Evolutionary conservation across 2,329 filamentous ascomycete genomes (phyloP).

Genomic region (Aspergillus tubingensis): DNA sequence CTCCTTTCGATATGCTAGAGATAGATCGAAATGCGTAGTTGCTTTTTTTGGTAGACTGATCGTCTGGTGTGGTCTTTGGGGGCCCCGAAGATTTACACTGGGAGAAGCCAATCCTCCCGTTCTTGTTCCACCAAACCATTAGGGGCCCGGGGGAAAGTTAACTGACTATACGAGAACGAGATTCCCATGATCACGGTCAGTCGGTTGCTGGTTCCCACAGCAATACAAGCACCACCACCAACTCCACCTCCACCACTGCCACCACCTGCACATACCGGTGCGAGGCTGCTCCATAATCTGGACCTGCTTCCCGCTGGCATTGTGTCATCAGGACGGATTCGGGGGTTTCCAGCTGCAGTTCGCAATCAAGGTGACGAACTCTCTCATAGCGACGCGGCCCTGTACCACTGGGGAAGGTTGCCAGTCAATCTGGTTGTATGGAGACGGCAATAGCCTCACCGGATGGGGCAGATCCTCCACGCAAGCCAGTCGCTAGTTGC

Average conservation of each 20-base stretch:
- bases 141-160: background rate
- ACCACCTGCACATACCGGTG: background rate
- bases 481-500: background rate
- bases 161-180: slow-evolving; percentile 1
- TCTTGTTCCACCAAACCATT: background rate
- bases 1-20: background rate
- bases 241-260: too few species aligned
- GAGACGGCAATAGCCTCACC: background rate
- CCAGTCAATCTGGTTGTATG: background rate
- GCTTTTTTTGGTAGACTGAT: too few species aligned
- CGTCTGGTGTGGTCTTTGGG: background rate
- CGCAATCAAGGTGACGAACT: slow-evolving; percentile 9
- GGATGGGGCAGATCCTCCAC: background rate
- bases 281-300: background rate
- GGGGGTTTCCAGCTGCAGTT: slow-evolving; percentile 11
- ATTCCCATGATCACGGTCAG: slow-evolving; percentile 4
- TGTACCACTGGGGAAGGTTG: background rate
- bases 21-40: background rate
- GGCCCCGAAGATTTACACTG: too few species aligned
- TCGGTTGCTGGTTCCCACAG: background rate
- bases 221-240: background rate
- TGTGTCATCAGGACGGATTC: slow-evolving; percentile 5
- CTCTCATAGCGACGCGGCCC: slow-evolving; percentile 1
- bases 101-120: background rate
- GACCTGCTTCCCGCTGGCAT: background rate